Evolutionary conservation across 2,329 filamentous ascomycete genomes (phyloP), one percentile per base, ranked within the genome.

Genomic region (Trichoderma oligosporum): DNA sequence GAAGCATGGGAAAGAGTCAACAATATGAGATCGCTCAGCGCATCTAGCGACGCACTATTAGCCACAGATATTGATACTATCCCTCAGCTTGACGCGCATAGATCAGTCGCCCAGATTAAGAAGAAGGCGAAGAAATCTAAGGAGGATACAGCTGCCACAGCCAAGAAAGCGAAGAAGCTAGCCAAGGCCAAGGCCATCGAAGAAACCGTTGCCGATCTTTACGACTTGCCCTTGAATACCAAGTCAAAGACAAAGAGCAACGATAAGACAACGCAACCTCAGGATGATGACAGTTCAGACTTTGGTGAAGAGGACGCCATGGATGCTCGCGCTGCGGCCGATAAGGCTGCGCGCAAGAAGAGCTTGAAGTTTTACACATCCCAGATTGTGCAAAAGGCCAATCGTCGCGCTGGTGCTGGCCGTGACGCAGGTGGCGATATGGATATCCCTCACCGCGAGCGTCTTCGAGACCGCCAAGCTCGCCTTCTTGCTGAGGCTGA

Each of bases 291-390:
- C 60, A 82, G 89, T 65, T 96, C 91, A 2, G 94, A 99, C 76
- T 93, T 99, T 69, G 94, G 93, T 65, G 94, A 99, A 67, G 91
- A 96, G 70, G 87, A 89, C 14, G 76, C 79, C 4, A 82, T 97
- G 58, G 90, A 91, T 54, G 84, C 86, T 9, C 82, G 85, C 60
- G 85, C 93, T 60, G 87, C 90, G 1, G 89, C 88, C 39, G 90
- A 96, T 67, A 99, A 99, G 74, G 89, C 87, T 0, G 83, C 84
- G 59, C 89, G 89, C 72, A 96, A 94, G 80, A 96, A 95, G 79
- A 91, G 85, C 62, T 82, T 99, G 58, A 88, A 91, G 61, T 99
- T 99, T 79, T 99, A 99, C 81, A 97, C 95, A 2, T 96, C 92
- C 3, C 94, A 99, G 71, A 94, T 99, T 63, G 88, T 89, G 25